Evolutionary conservation across 257 asterid species (phyloP).

Genomic region (Misopates orontium): DNA sequence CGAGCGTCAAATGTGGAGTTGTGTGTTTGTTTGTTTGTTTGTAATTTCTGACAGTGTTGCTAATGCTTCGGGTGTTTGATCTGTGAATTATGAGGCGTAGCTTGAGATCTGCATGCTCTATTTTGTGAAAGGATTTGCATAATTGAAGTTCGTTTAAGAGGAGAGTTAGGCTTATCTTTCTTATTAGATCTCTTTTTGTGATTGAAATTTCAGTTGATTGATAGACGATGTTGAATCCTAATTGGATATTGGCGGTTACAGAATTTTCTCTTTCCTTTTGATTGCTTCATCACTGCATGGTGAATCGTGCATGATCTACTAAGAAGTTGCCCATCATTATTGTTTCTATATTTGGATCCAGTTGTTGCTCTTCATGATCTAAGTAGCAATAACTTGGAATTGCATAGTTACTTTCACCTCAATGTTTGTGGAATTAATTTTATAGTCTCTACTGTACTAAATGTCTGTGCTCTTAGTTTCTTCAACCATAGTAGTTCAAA

Average conservation of each 20-base stretch:
- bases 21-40: constrained; percentile 22
- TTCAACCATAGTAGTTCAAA: not conserved
- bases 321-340: constrained; percentile 17
- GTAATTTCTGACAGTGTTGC: constrained; percentile 19
- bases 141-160: constrained; percentile 18
- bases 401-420: constrained; percentile 12
- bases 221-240: constrained; percentile 16
- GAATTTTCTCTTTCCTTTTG: not conserved
- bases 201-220: constrained; percentile 9
- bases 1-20: constrained; percentile 27
- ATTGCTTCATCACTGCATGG: constrained; percentile 20
- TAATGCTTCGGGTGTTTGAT: constrained; percentile 24
- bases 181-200: constrained; percentile 30
- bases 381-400: not conserved
- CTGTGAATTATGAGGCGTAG: constrained; percentile 29
- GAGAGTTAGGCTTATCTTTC: constrained; percentile 27
- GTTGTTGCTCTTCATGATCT: not conserved
- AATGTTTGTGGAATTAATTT: not conserved
- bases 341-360: not conserved
- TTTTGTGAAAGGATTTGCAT: constrained; percentile 35
- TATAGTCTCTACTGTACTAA: not conserved
- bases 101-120: constrained; percentile 44
- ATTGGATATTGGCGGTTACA: constrained; percentile 11
- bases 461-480: not conserved
- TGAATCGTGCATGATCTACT: constrained; percentile 28